Base-by-base conservation (phyloP, 2,329 filamentous ascomycete genomes). In the Aspergillus fumigatus region DNA sequence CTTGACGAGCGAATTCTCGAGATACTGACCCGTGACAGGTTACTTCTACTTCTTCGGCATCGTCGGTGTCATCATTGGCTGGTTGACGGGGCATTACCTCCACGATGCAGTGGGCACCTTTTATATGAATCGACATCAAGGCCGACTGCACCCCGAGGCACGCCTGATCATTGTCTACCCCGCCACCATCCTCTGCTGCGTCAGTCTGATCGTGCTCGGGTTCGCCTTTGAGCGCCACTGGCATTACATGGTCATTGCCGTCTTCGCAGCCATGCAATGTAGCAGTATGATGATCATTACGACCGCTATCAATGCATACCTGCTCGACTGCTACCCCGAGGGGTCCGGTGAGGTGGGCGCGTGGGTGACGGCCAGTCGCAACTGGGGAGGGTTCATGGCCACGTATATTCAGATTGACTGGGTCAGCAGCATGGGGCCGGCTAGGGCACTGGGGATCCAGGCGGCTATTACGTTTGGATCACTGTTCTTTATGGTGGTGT, bases 21-120 rank as follows among this genome's bases (percentile, higher is more conserved):
- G 8, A 23, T 26, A 51, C 51, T 57, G 35, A 49, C 1, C 3
- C 47, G n/a, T 48, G 1, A 51, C 63, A 61, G 70, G 77, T 1
- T 75, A 74, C 51, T 81, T 84, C 62, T 84, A 84, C 70, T 82
- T 83, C 61, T 78, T 80, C 1, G 80, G 80, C 1, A 75, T 84
- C 19, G 75, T 83, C 3, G 82, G 77, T 3, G 76, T 79, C 4
- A 62, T 82, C 8, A 65, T 84, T 1, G 82, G 81, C 29, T 59
- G 57, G 54, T 50, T 78, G 0, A 67, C 74, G 10, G 82, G 82
- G 2, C 81, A 84, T 65, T 83, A 76, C 72, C 69, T 84, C 43
- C 80, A 84, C 67, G 82, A 84, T 58, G 60, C 71, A 7, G 64
- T 82, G 8, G 78, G 77, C 4, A 70, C 67, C 29, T 69, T 75